These are phyloP conservation scores for Myochromella boudieri DNA, from an alignment of 768 basidiomycete genomes.

Conservation along the genomic window DNA sequence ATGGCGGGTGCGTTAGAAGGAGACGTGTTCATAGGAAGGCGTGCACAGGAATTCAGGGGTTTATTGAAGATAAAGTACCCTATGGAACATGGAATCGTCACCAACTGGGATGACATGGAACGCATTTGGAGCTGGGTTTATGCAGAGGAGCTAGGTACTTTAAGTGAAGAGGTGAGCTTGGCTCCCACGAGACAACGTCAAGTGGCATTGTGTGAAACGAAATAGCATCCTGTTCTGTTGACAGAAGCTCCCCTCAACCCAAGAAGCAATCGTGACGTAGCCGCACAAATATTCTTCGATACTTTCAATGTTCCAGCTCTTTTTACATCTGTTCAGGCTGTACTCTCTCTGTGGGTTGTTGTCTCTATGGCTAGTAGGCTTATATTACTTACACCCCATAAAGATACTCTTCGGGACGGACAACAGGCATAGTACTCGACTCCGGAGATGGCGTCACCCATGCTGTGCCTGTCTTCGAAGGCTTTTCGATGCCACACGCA, in stretches of 20 bases:
- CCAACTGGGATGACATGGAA: slow-evolving; percentile 99
- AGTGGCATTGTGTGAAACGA: slow-evolving; percentile 16
- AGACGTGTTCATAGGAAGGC: slow-evolving; percentile 92
- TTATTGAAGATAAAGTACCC: slow-evolving; percentile 98
- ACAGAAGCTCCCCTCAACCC: slow-evolving; percentile 99
- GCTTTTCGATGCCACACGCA: slow-evolving; percentile 98
- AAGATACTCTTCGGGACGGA: slow-evolving; percentile 97
- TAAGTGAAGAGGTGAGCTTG: slow-evolving; percentile 89
- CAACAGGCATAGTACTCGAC: slow-evolving; percentile 98
- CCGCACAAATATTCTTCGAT: slow-evolving; percentile 99
- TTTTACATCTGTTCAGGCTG: slow-evolving; percentile 96
- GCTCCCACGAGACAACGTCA: slow-evolving; percentile 10
- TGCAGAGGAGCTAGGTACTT: slow-evolving; percentile 89
- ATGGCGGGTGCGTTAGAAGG: slow-evolving; percentile 98
- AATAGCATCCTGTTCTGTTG: slow-evolving; percentile 92
- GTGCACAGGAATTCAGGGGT: slow-evolving; percentile 94
- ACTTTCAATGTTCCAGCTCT: slow-evolving; percentile 99
- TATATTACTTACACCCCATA: slow-evolving; percentile 6
- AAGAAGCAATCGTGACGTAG: slow-evolving; percentile 91
- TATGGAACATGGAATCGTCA: slow-evolving; percentile 98
- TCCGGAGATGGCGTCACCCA: slow-evolving; percentile 99
- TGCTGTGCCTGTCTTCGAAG: slow-evolving; percentile 97
- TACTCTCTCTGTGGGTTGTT: slow-evolving; percentile 81
- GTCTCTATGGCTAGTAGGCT: no score
- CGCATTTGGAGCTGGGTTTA: slow-evolving; percentile 99